These are phyloP conservation scores for Limtongia smithiae DNA, from an alignment of 805 yeast species.

Conservation along the genomic window DNA sequence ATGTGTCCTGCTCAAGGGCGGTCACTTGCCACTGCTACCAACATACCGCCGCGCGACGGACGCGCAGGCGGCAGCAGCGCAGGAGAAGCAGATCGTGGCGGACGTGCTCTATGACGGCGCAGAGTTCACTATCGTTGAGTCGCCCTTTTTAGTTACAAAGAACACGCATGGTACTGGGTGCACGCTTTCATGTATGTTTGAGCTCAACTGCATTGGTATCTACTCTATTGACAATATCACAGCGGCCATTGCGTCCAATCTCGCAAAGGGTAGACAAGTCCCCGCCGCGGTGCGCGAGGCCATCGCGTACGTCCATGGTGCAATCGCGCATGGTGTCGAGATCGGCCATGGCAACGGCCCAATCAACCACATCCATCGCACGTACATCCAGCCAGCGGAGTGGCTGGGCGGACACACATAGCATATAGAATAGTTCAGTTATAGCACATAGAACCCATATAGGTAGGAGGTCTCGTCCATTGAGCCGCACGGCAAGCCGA, in stretches of 20 bases:
- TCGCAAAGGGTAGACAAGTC: conserved; percentile 54
- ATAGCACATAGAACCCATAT: too few relatives aligned
- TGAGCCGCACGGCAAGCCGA: too few relatives aligned
- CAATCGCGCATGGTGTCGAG: conserved; percentile 52
- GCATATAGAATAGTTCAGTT: too few relatives aligned
- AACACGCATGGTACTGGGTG: conserved; percentile 91
- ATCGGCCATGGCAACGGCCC: conserved; percentile 62
- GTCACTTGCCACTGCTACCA: conserved; percentile 51
- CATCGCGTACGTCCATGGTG: conserved; percentile 64
- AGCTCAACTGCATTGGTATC: too few relatives aligned
- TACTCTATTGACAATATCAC: neutral
- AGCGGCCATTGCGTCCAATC: conserved; percentile 71
- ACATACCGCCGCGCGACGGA: neutral
- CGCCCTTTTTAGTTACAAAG: conserved; percentile 45
- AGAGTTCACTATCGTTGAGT: conserved; percentile 45
- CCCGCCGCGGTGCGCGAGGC: conserved; percentile 52
- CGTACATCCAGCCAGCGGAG: conserved; percentile 3
- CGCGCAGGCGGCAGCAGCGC: conserved; percentile 13
- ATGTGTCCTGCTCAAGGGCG: conserved; percentile 73
- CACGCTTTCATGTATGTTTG: conserved; percentile 55
- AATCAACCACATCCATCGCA: conserved; percentile 51
- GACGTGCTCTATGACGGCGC: conserved; percentile 54
- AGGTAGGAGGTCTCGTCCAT: too few relatives aligned
- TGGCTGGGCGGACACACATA: too few relatives aligned
- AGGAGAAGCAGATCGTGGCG: conserved; percentile 39